phyloP scores from a whole-genome alignment of 352 stramenopile species.

The Discostella stelligera region DNA sequence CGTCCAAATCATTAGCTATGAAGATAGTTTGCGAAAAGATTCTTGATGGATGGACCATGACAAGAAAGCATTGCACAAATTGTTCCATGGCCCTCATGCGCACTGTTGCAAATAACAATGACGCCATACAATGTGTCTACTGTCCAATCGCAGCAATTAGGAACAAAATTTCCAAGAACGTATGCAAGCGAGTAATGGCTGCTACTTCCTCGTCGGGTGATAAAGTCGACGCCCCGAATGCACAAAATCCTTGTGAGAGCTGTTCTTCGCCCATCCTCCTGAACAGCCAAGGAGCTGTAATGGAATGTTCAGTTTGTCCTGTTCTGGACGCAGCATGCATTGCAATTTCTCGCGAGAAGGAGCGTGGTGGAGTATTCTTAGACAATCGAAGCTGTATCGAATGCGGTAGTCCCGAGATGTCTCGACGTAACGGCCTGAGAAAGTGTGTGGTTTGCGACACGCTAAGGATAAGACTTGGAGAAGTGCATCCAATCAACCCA shows the following conservation, averaged over 20 bases:
- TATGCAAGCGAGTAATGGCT: constrained; percentile 17
- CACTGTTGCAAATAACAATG: neutral
- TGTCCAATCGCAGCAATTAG: constrained; percentile 18
- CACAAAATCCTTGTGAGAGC: constrained; percentile 1
- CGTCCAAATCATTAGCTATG: constrained; percentile 15
- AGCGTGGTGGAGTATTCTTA: constrained; percentile 3
- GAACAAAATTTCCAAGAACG: neutral
- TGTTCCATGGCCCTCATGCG: constrained; percentile 20
- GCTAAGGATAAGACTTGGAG: constrained; percentile 1
- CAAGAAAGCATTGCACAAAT: constrained; percentile 24
- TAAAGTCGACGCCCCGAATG: neutral
- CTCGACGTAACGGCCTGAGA: neutral
- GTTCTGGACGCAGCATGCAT: constrained; percentile 27
- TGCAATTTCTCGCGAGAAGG: constrained; percentile 22
- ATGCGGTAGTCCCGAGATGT: constrained; percentile 21
- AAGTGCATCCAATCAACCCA: neutral
- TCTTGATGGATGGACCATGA: constrained; percentile 30
- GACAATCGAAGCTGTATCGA: constrained; percentile 6
- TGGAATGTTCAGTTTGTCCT: constrained; percentile 18
- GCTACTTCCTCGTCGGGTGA: constrained; percentile 3
- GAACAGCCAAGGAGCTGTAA: neutral
- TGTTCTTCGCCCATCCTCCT: neutral
- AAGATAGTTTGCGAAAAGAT: constrained; percentile 36
- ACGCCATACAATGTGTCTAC: constrained; percentile 6
- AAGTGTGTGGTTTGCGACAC: constrained; percentile 28